Evolutionary conservation across 2,329 filamentous ascomycete species (phyloP), one percentile per base, ranked within the genome.

Genomic region (Hypomyces perniciosus): DNA sequence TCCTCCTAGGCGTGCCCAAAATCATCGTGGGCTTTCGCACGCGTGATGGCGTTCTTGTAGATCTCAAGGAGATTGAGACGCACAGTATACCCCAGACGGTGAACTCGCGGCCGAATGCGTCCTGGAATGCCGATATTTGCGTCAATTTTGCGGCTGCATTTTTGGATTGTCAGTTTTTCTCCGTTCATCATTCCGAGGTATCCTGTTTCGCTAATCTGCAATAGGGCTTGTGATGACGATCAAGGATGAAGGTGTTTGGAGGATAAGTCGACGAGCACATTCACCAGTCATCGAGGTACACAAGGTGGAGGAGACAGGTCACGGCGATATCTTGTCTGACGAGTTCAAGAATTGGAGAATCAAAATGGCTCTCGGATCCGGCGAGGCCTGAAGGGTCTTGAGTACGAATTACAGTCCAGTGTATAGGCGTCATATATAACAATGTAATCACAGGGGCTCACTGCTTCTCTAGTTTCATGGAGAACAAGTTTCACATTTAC

Each of bases 41-140:
- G 33, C 81, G 68, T 13, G 68, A 84, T 50, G 92, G 93, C 6
- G 79, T 88, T 48, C 74, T 99, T 26, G 76, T 77, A 44, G 76
- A 80, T 9, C 65, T 95, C 9, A 81, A 95, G 65, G 88, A 95
- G 62, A 80, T 95, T 31, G 81, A 89, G 53, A 96, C 91, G 2
- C 81, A 83, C 42, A 77, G 73, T 30, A 90, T 99, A 49, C 93
- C 93, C 0, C 78, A 80, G 2, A 86, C 80, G 46, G 88, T 95
- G 10, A 83, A 85, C 60, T 77, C 80, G 48, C 69, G 77, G 8
- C 83, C 85, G 0, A 80, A 80, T 30, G 75, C 75, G 2, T 81
- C 79, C 43, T 99, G 93, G 93, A 88, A 97, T 70, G 92, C 89
- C 13, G 92, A 96, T 63, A 80, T 87, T 58, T 96, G 91, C 64